A percentile compares a stretch with the other conserved stretches of the same genome.
These are phyloP conservation scores for Starmera pachycereana DNA, from an alignment of 805 yeast genomes.

Conservation along the genomic window DNA sequence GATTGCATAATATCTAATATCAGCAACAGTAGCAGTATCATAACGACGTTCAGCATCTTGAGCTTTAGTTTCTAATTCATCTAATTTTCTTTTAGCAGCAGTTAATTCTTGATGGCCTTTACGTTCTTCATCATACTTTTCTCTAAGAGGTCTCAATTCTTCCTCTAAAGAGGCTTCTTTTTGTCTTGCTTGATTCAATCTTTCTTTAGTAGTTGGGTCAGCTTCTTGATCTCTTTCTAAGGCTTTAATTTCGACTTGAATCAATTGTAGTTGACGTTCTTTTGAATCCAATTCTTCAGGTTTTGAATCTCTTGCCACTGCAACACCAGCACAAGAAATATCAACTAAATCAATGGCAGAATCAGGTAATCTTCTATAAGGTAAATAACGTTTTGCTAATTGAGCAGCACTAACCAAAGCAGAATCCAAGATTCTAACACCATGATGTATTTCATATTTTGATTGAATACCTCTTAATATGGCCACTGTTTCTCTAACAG, in stretches of 20 bases:
- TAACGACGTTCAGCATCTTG: conserved; percentile 95
- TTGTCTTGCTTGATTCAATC: conserved; percentile 69
- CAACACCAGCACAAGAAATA: conserved; percentile 94
- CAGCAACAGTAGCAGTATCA: conserved; percentile 92
- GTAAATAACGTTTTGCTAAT: conserved; percentile 85
- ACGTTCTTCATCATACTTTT: conserved; percentile 76
- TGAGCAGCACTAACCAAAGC: conserved; percentile 93
- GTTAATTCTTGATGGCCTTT: conserved; percentile 88
- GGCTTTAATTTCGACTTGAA: conserved; percentile 95
- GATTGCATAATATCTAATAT: conserved; percentile 91
- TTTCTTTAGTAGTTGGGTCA: conserved; percentile 71
- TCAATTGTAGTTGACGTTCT: conserved; percentile 83
- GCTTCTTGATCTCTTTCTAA: conserved; percentile 92
- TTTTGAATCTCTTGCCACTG: conserved; percentile 95
- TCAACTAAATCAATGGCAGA: conserved; percentile 95
- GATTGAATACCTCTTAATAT: conserved; percentile 93
- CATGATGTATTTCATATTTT: conserved; percentile 94
- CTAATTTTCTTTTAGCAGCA: conserved; percentile 79
- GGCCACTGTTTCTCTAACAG: conserved; percentile 87
- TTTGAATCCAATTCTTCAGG: conserved; percentile 93
- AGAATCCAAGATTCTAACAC: conserved; percentile 90
- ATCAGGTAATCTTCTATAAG: conserved; percentile 93
- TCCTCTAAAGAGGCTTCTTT: conserved; percentile 79
- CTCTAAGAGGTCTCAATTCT: conserved; percentile 74
- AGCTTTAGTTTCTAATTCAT: conserved; percentile 88